Evolutionary conservation across 345 rosid genomes (phyloP).

Genomic region (Murraya paniculata): DNA sequence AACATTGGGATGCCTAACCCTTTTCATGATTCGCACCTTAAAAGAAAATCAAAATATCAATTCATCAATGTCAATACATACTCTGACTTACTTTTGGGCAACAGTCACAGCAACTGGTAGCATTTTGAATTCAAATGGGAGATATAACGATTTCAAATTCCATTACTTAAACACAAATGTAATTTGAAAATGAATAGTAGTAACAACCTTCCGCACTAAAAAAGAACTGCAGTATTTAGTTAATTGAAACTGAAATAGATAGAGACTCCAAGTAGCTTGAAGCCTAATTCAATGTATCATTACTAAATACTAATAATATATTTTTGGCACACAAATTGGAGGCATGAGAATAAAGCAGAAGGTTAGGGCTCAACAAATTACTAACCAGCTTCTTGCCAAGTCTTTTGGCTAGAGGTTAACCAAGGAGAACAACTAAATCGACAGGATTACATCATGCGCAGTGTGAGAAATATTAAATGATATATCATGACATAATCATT

Average conservation of each 20-base stretch:
- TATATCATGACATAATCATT: background rate
- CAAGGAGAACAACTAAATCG: background rate
- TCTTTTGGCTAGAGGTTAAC: background rate
- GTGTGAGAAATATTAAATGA: constrained; percentile 1
- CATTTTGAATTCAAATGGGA: background rate
- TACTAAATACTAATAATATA: background rate
- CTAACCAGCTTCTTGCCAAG: background rate
- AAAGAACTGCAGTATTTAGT: background rate
- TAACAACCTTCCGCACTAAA: background rate
- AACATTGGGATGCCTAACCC: constrained; percentile 88
- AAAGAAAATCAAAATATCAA: constrained; percentile 16
- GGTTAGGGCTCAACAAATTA: background rate
- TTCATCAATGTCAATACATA: constrained; percentile 3
- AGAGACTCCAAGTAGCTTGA: constrained; percentile 5
- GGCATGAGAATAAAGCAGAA: background rate
- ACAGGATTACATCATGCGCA: background rate
- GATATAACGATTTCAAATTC: background rate
- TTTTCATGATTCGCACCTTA: constrained; percentile 81
- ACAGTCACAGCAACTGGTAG: background rate
- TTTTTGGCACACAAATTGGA: background rate
- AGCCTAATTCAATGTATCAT: background rate
- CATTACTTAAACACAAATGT: background rate
- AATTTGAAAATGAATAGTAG: background rate
- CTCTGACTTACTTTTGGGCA: background rate
- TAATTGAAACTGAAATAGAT: background rate